Evolutionary conservation across 495 filamentous ascomycete species (phyloP).

Genomic region (Annulohypoxylon maeteangense): DNA sequence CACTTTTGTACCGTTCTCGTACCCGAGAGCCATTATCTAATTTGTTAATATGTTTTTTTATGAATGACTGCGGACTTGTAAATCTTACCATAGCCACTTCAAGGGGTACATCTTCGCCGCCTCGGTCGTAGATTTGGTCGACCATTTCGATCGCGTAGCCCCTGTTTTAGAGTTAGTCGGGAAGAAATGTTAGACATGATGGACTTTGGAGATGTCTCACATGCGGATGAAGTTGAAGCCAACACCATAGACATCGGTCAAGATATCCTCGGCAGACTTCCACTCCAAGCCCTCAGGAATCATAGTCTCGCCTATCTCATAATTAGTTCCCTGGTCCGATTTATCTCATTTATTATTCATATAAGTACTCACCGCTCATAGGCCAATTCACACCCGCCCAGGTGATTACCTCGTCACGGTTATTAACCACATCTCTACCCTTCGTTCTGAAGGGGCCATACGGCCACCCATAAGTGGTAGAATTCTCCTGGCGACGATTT

Average conservation of each 20-base stretch:
- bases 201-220: conserved; percentile 31
- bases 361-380: conserved; percentile 42
- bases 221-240: conserved; percentile 66
- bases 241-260: conserved; percentile 57
- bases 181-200: background rate
- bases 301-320: conserved; percentile 60
- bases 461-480: conserved; percentile 41
- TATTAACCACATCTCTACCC: conserved; percentile 60
- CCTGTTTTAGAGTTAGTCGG: conserved; percentile 26
- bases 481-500: conserved; percentile 26
- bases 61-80: too few species aligned
- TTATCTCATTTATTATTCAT: background rate
- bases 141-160: conserved; percentile 67
- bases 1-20: conserved; percentile 57
- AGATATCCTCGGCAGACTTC: conserved; percentile 59
- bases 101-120: conserved; percentile 58
- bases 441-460: conserved; percentile 49
- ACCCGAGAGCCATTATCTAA: conserved; percentile 57
- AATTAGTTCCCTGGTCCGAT: background rate
- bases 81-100: conserved; percentile 54
- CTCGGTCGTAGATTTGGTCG: conserved; percentile 63
- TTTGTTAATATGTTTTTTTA: too few species aligned
- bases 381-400: conserved; percentile 68
- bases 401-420: conserved; percentile 56
- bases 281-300: conserved; percentile 69